A percentile compares a stretch with the other conserved stretches of the same genome.
Conservation (phyloP, 495 filamentous ascomycete species). For the Penicillium simplicissimum region DNA sequence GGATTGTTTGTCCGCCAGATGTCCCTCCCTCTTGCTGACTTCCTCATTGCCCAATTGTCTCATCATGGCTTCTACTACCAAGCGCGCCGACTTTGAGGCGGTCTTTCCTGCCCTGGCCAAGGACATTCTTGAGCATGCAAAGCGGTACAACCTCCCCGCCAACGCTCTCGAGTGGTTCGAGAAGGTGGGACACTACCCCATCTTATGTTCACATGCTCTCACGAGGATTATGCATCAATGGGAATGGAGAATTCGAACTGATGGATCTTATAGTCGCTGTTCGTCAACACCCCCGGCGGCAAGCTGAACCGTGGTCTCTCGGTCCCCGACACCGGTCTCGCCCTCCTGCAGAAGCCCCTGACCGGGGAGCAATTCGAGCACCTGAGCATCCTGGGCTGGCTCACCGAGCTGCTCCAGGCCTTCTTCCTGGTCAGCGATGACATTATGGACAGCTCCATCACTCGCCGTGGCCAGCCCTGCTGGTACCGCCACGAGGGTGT, state of each 20-base stretch:
- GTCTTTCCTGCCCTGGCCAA: conserved; percentile 80
- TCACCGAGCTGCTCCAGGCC: conserved; percentile 95
- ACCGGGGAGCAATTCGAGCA: conserved; percentile 79
- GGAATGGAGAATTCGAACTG: neutral
- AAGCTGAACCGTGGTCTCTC: conserved; percentile 99
- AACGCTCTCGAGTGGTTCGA: conserved; percentile 86
- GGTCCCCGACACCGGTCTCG: conserved; percentile 82
- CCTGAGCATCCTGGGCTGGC: conserved; percentile 85
- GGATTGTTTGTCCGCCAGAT: conserved; percentile 2
- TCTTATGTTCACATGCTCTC: neutral
- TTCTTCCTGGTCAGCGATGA: conserved; percentile 99
- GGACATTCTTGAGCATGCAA: conserved; percentile 72
- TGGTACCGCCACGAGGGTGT: conserved; percentile 90
- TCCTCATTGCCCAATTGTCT: conserved; percentile 5
- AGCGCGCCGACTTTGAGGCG: conserved; percentile 80
- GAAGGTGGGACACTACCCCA: conserved; percentile 55
- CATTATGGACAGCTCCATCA: conserved; percentile 95
- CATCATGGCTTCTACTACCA: conserved; percentile 65
- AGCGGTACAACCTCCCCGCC: conserved; percentile 76
- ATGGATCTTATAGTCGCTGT: conserved; percentile 57
- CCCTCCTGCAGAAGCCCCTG: conserved; percentile 73
- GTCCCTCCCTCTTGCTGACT: neutral
- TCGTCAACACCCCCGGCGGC: conserved; percentile 85
- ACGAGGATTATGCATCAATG: neutral
- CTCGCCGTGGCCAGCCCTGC: conserved; percentile 88